Base-by-base conservation (phyloP, 768 basidiomycete species). In the Ramaria sp. region DNA sequence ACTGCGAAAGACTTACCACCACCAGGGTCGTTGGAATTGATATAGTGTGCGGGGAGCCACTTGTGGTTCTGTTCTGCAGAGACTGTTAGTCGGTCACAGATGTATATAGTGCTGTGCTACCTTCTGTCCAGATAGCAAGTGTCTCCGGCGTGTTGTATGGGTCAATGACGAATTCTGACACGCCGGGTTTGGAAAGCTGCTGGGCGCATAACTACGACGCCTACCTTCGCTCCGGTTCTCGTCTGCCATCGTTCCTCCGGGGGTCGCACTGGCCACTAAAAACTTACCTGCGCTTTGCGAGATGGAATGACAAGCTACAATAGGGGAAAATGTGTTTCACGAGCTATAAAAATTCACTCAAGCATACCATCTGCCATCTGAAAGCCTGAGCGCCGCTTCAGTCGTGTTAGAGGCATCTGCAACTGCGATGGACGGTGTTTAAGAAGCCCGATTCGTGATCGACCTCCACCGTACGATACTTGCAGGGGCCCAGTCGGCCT, bases 321-420 rank as follows among this genome's bases (percentile, higher is more conserved):
- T 12, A 10, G 34, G 34, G 34, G 13, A 37, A 37, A 9, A 37
- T 45, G 20, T 12, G 30, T 22, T 48, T 17, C 15, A 30, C 48
- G 34, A 17, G 2, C 49, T 20, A 19, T 39, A 6, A 30, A n/a
- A 10, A 47, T 19, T 30, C 19, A 17, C n/a, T 5, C 4, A 39
- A 24, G 22, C 53, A 20, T 57, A 50, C 55, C 55, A 39, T 57
- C 55, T 19, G 55, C 55, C 55, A 57, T 57, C 6, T 39, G 55
- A n/a, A 57, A 57, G 11, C 43, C 22, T 3, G 30, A n/a, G 17
- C 15, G 30, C 9, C 19, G n/a, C 13, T 30, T 27, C 48, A 57
- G 34, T 11, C 48, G 55, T 49, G 45, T 20, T 7, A 57, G 34
- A 22, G 22, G 46, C 5, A 46, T 19, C 13, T 34, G 30, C 13